Percentiles rank a stretch among this genome's conserved stretches.
These are phyloP conservation scores for Alternaria triticimaculans DNA, from an alignment of 2,329 filamentous ascomycete species.

Conservation along the genomic window DNA sequence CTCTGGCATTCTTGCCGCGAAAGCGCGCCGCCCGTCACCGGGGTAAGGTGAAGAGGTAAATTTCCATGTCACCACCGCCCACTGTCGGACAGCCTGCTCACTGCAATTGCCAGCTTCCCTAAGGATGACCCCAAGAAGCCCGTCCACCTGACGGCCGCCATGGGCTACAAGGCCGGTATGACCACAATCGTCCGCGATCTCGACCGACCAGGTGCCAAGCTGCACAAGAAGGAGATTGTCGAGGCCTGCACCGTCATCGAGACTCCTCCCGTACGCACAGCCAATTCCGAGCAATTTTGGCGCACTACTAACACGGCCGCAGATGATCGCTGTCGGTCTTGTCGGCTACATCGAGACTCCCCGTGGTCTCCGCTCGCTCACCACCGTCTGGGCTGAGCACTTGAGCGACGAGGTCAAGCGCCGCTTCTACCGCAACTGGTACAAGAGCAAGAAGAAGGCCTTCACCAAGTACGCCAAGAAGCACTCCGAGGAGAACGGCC, in stretches of 20 bases:
- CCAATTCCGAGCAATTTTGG: conserved; percentile 60
- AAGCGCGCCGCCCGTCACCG: conserved; percentile 95
- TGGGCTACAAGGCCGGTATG: conserved; percentile 99
- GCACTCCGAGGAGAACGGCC: conserved; percentile 91
- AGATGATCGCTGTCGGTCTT: conserved; percentile 99
- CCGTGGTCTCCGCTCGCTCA: conserved; percentile 98
- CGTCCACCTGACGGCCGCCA: conserved; percentile 95
- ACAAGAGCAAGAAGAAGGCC: conserved; percentile 99
- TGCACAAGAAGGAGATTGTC: conserved; percentile 78
- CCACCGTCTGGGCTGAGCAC: conserved; percentile 99
- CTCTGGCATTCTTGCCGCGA: conserved; percentile 64
- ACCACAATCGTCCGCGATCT: conserved; percentile 99
- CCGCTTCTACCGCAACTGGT: conserved; percentile 99
- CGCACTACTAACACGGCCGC: conserved; percentile 46
- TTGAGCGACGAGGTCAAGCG: conserved; percentile 98
- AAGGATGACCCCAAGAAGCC: conserved; percentile 99
- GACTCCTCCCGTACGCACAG: conserved; percentile 70
- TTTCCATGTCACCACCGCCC: conserved; percentile 53
- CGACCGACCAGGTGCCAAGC: conserved; percentile 98
- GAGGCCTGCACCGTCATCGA: conserved; percentile 53
- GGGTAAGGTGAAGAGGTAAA: conserved; percentile 98
- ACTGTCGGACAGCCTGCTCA: conserved; percentile 33
- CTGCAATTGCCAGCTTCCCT: conserved; percentile 74
- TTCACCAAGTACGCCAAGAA: conserved; percentile 99
- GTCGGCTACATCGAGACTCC: conserved; percentile 99